Evolutionary conservation across 176 grass and related monocot species (phyloP), one percentile per base, ranked within the genome.

Genomic region (Zizania latifolia): DNA sequence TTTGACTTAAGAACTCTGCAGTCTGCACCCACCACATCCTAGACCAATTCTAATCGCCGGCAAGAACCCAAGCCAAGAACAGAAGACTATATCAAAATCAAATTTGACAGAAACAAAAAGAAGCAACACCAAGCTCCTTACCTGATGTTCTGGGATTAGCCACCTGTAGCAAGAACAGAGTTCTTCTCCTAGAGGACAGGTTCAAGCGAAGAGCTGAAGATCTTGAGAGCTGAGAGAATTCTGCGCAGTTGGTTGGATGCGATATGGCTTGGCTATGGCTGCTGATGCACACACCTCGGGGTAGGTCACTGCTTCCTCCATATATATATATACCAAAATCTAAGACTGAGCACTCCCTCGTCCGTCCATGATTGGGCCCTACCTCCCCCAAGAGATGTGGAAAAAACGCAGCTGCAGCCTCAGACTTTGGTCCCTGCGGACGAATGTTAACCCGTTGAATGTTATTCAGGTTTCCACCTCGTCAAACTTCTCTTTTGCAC

Each of bases 241-340:
- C 60, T 36, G 23, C 48, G 29, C 30, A 77, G 58, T 23, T 77
- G 3, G 21, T 57, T 76, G 62, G 80, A 55, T 39, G 54, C 3
- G 62, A 83, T 62, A 24, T 41, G 19, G 62, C 34, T 85, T 26
- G n/a, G n/a, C n/a, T n/a, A 8, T 30, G 56, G 61, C 5, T 54
- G 61, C 28, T 29, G 62, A 33, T 83, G 58, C n/a, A n/a, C n/a
- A n/a, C n/a, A n/a, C n/a, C n/a, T n/a, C n/a, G n/a, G n/a, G n/a
- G n/a, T 1, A 44, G 69, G 62, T 69, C 81, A 75, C 62, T 73
- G 43, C 76, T 62, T 19, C n/a, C 40, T 51, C 79, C 69, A 62
- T 40, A 55, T 84, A 88, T 88, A 79, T n/a, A n/a, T 75, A 82
- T 70, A 75, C 30, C 29, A 5, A 83, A 63, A 80, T 71, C 86